phyloP scores from a whole-genome alignment of 192 early-diverging fungal genomes.

The Backusella sp. region DNA sequence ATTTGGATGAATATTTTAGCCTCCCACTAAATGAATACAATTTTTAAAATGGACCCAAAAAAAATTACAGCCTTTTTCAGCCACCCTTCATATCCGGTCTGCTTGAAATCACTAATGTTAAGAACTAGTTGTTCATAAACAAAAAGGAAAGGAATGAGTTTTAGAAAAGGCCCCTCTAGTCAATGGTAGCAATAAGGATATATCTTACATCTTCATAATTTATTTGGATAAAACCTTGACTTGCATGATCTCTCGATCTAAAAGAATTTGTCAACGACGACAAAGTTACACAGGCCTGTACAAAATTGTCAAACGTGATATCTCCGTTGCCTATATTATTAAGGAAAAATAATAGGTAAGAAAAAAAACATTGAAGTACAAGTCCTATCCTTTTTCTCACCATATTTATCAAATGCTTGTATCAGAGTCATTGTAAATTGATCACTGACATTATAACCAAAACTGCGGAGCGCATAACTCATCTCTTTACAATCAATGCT shows the following conservation, averaged over 20 bases:
- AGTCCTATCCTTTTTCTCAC: constrained; percentile 17
- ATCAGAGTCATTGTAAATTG: constrained; percentile 30
- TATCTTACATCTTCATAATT: constrained; percentile 45
- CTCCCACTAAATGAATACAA: background rate
- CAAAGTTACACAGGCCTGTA: constrained; percentile 62
- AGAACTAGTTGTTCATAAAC: background rate
- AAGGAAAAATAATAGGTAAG: constrained; percentile 24
- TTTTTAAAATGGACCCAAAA: background rate
- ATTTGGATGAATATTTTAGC: background rate
- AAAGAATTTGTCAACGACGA: constrained; percentile 58
- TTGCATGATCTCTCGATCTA: constrained; percentile 48
- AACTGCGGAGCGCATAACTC: constrained; percentile 28
- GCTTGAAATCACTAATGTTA: background rate
- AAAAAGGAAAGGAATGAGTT: background rate
- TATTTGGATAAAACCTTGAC: constrained; percentile 56
- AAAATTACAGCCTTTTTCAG: background rate
- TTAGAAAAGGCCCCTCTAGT: too few species aligned
- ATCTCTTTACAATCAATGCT: constrained; percentile 53
- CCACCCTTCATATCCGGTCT: constrained; percentile 10
- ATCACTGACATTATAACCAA: constrained; percentile 40
- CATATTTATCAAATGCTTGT: constrained; percentile 45
- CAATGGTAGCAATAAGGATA: background rate
- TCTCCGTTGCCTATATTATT: background rate
- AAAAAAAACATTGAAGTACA: background rate
- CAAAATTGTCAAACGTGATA: constrained; percentile 66